A percentile compares a stretch with the other conserved stretches of the same genome.
phyloP scores from a whole-genome alignment of 371 early-diverging fungal species.

The Mortierella sp. region DNA sequence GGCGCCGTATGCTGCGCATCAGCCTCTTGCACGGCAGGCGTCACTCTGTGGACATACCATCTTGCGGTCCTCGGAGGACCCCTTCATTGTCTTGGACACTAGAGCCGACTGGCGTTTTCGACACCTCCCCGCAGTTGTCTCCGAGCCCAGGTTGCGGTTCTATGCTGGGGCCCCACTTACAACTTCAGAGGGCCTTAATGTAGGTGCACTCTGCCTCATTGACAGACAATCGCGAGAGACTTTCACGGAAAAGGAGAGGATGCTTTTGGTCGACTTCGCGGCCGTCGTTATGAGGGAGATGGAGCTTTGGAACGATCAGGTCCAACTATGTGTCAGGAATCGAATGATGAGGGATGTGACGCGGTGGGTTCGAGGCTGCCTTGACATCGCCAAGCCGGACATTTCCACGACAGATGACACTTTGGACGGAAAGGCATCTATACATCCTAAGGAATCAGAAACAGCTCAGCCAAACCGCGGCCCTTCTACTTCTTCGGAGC shows the following conservation, averaged over 20 bases:
- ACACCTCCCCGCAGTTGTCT: slow-evolving; percentile 24
- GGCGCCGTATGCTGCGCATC: slow-evolving; percentile 22
- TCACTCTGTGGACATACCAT: slow-evolving; percentile 54
- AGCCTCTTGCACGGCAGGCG: slow-evolving; percentile 19
- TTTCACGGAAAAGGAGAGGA: slow-evolving; percentile 32
- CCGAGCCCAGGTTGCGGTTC: slow-evolving; percentile 37
- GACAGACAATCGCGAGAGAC: slow-evolving; percentile 33
- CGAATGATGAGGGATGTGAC: slow-evolving; percentile 54
- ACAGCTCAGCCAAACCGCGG: no score
- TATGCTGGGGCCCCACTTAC: slow-evolving; percentile 55
- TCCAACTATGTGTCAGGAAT: slow-evolving; percentile 51
- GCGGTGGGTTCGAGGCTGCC: slow-evolving; percentile 53
- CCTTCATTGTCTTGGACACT: slow-evolving; percentile 50
- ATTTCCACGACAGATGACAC: slow-evolving; percentile 1
- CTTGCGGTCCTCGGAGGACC: slow-evolving; percentile 42
- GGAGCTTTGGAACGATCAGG: slow-evolving; percentile 58
- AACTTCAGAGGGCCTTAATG: slow-evolving; percentile 49
- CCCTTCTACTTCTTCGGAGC: slow-evolving; percentile 4
- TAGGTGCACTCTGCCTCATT: slow-evolving; percentile 53
- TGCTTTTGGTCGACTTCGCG: slow-evolving; percentile 51
- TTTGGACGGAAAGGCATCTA: neutral
- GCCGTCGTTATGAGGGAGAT: slow-evolving; percentile 57
- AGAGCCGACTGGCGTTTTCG: slow-evolving; percentile 53
- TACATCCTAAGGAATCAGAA: no score
- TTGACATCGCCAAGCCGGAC: slow-evolving; percentile 24